Percentiles rank a stretch among this genome's conserved stretches.
Evolutionary conservation across 805 yeast genomes (phyloP).

Genomic region (Suhomyces xylopsoci): DNA sequence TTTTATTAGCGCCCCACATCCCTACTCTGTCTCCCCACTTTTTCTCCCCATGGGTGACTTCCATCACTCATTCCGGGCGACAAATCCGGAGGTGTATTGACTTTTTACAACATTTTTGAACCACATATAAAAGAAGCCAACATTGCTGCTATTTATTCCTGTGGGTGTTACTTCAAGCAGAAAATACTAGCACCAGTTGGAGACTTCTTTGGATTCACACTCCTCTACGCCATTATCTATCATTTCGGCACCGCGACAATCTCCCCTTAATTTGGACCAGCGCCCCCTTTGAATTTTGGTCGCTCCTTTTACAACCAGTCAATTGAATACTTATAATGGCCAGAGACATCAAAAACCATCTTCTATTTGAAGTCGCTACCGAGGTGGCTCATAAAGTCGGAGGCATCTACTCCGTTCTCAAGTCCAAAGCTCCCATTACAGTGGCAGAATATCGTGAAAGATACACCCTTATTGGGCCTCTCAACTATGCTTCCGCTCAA

Average conservation of each 20-base stretch:
- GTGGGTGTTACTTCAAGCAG: background rate
- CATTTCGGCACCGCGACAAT: background rate
- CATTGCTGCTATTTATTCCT: background rate
- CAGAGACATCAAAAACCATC: slow-evolving; percentile 83
- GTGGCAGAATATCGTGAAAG: slow-evolving; percentile 88
- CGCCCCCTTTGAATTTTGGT: background rate
- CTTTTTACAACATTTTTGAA: background rate
- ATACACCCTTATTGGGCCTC: slow-evolving; percentile 84
- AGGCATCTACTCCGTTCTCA: slow-evolving; percentile 94
- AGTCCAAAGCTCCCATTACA: slow-evolving; percentile 95
- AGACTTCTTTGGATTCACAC: background rate
- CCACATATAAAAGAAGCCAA: slow-evolving; percentile 1
- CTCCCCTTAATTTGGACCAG: background rate
- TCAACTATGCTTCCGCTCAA: slow-evolving; percentile 68
- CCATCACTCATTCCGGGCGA: slow-evolving; percentile 2
- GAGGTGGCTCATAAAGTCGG: slow-evolving; percentile 98
- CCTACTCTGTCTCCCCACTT: slow-evolving; percentile 5
- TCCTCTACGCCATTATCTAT: background rate
- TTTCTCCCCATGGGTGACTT: slow-evolving; percentile 4
- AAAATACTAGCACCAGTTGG: background rate
- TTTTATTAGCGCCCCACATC: background rate
- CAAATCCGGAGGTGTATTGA: slow-evolving; percentile 1
- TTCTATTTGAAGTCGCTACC: slow-evolving; percentile 91
- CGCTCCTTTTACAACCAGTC: background rate
- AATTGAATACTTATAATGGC: slow-evolving; percentile 42